Evolutionary conservation across 345 rosid genomes (phyloP).

Genomic region (Eucalyptus lansdowneana): DNA sequence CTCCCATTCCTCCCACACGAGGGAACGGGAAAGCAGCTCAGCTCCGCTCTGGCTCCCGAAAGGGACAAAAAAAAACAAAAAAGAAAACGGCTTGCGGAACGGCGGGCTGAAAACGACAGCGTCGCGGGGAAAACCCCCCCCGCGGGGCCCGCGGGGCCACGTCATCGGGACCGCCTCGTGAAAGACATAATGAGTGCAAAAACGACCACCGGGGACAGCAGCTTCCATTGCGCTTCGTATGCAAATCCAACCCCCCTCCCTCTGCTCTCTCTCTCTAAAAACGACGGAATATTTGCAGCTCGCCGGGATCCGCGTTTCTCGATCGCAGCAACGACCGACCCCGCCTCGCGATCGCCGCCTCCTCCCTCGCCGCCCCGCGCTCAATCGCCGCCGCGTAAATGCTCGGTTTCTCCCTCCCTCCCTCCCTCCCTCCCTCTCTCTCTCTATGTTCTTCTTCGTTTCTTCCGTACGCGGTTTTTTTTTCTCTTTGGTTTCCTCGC

Average conservation of each 20-base stretch:
- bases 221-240: neutral
- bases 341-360: neutral
- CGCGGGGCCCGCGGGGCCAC: neutral
- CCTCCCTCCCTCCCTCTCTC: neutral
- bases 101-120: neutral
- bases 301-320: slow-evolving; percentile 48
- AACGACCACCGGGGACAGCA: neutral
- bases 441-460: neutral
- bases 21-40: neutral
- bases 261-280: neutral
- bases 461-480: neutral
- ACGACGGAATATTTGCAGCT: slow-evolving; percentile 21
- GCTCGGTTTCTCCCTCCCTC: neutral
- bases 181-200: neutral
- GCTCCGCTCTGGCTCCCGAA: neutral
- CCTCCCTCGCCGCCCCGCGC: slow-evolving; percentile 9
- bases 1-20: neutral
- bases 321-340: slow-evolving; percentile 16
- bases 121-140: neutral
- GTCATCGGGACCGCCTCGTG: neutral
- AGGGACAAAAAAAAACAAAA: neutral
- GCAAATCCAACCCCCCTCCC: neutral
- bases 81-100: no score
- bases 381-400: neutral
- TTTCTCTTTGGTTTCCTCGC: neutral